Evolutionary conservation across 2,329 filamentous ascomycete genomes (phyloP), one percentile per base, ranked within the genome.

Genomic region (Talaromyces marneffei): DNA sequence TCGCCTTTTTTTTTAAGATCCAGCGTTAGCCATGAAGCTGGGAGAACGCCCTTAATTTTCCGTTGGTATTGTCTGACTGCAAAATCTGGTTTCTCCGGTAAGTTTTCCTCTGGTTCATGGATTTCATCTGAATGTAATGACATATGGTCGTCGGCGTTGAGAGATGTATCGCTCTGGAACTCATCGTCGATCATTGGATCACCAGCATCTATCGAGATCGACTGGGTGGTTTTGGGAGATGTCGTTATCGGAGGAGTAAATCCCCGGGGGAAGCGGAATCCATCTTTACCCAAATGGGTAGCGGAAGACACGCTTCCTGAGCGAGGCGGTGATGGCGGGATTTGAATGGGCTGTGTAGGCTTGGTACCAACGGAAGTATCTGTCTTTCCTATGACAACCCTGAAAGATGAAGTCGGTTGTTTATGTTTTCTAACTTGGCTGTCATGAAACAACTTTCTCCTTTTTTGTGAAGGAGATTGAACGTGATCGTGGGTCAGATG

Each of bases 11-110:
- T 70, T 61, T 74, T 72, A 53, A 71, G 70, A 64, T 79, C 72
- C 53, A 80, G 69, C 57, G 76, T 72, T 25, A 78, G 63, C 75
- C 77, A 81, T 25, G 79, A 81, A 5, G 79, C 79, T 18, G 79
- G 79, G 25, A 82, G 70, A 25, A 81, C 79, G 27, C 79, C 79
- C 62, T 77, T 76, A 12, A 79, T 80, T 56, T 66, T 74, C 29
- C 77, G 75, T 53, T 76, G 72, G 12, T 76, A 65, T 27, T 63
- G 66, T 63, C 70, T 69, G 10, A 79, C 66, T 54, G 69, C 68
- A 46, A 71, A 62, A 5, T 64, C 62, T 18, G 66, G 66, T 39
- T 65, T 58, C 8, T 66, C 64, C 29, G 35, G 25, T 29, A 7
- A 33, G n/a, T 1, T 27, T 25, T 55, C 52, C 31, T 55, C 31